Conservation (phyloP, 768 basidiomycete genomes). For the Chiua virens region DNA sequence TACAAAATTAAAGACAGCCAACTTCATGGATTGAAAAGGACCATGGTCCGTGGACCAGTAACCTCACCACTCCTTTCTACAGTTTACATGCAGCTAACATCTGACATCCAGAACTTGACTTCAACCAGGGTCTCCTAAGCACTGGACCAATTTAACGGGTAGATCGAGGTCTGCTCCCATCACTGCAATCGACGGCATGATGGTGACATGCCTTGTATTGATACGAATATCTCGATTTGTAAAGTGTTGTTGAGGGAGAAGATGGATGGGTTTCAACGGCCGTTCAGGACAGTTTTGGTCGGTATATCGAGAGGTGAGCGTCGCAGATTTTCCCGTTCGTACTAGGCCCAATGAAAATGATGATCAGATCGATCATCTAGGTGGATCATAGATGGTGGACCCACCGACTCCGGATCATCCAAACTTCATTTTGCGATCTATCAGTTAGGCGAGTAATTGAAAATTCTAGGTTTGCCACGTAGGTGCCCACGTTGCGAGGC, state of each 20-base stretch:
- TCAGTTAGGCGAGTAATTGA: neutral
- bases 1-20: neutral
- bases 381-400: neutral
- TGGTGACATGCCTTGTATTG: neutral
- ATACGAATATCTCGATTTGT: neutral
- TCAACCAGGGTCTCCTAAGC: neutral
- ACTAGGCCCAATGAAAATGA: neutral
- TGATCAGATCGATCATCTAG: neutral
- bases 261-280: neutral
- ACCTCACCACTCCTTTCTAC: too few relatives aligned
- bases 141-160: neutral
- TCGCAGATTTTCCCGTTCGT: neutral
- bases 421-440: too few relatives aligned
- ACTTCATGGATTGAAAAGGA: neutral
- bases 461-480: neutral
- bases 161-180: neutral
- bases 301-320: neutral
- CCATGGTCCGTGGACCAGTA: neutral
- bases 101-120: neutral
- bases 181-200: neutral
- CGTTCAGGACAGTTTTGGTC: neutral
- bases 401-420: neutral
- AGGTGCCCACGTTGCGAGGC: neutral
- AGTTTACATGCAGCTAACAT: neutral
- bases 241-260: too few relatives aligned